phyloP scores from a whole-genome alignment of 78 protist genomes.

The slime mould (Dictyostelium discoideum) region DNA sequence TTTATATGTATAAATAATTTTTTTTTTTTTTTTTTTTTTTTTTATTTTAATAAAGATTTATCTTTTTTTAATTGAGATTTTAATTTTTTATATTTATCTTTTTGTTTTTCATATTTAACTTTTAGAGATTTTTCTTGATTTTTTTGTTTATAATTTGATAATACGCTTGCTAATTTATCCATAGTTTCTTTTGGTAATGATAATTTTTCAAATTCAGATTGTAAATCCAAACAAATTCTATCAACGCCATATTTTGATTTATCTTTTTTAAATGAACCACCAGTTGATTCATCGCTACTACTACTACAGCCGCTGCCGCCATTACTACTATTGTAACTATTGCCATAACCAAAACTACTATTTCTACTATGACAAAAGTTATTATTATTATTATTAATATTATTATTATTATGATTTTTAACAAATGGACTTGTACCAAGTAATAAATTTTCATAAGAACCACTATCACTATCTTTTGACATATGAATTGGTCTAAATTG shows the following conservation, averaged over 20 bases:
- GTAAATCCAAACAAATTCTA: conserved; percentile 39
- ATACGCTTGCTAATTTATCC: conserved; percentile 18
- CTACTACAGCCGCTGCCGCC: background rate
- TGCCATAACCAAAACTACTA: background rate
- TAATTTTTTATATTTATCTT: conserved; percentile 64
- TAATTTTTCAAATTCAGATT: conserved; percentile 44
- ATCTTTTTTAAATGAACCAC: conserved; percentile 12
- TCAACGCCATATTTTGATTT: conserved; percentile 79
- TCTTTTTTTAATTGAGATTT: conserved; percentile 46
- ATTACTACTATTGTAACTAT: background rate
- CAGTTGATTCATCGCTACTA: conserved; percentile 31
- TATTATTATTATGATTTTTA: background rate
- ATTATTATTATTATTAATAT: background rate
- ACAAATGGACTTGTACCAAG: background rate
- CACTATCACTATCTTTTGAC: conserved; percentile 10
- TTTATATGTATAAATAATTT: background rate
- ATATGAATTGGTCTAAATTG: conserved; percentile 11
- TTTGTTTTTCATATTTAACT: conserved; percentile 50
- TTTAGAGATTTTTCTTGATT: conserved; percentile 71
- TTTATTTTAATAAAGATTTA: background rate
- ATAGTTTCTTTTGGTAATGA: conserved; percentile 24
- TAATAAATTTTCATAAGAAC: background rate
- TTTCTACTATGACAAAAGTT: background rate
- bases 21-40: background rate
- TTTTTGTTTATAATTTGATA: conserved; percentile 23